Conservation (phyloP, 805 yeast species). For the Candida montana region DNA sequence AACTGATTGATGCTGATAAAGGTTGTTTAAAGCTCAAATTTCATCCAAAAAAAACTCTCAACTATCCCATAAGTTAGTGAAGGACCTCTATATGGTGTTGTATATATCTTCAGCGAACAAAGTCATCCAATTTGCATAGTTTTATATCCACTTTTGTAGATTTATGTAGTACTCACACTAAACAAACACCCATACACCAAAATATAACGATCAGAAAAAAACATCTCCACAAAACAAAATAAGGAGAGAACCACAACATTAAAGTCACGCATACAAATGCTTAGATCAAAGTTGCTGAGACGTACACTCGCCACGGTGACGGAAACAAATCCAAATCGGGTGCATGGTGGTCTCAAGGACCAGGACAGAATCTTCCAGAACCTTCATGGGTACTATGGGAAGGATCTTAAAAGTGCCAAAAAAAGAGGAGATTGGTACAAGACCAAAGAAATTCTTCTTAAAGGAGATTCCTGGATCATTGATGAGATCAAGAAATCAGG, state of each 20-base stretch:
- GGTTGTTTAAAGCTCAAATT: too few species aligned
- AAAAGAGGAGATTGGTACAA: slow-evolving; percentile 90
- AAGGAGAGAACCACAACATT: background rate
- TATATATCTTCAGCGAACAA: too few species aligned
- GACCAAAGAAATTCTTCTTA: slow-evolving; percentile 76
- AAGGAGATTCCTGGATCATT: slow-evolving; percentile 88
- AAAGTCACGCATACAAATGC: slow-evolving; percentile 1
- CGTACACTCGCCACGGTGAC: slow-evolving; percentile 36
- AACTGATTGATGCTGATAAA: too few species aligned
- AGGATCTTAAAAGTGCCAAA: slow-evolving; percentile 66
- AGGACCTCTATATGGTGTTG: too few species aligned
- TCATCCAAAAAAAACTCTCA: too few species aligned
- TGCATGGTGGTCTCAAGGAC: slow-evolving; percentile 73
- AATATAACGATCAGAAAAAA: too few species aligned
- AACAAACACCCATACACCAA: too few species aligned
- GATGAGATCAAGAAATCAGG: slow-evolving; percentile 83
- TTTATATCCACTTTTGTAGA: too few species aligned
- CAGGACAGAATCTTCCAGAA: slow-evolving; percentile 86
- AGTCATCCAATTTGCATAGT: too few species aligned
- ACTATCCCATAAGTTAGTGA: too few species aligned
- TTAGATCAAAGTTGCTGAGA: slow-evolving; percentile 6
- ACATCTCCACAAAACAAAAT: background rate
- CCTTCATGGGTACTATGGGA: slow-evolving; percentile 69
- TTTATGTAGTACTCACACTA: too few species aligned
- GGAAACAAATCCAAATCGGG: slow-evolving; percentile 46